phyloP scores from a whole-genome alignment of 192 early-diverging fungal species.

The Entomortierella beljakovae region DNA sequence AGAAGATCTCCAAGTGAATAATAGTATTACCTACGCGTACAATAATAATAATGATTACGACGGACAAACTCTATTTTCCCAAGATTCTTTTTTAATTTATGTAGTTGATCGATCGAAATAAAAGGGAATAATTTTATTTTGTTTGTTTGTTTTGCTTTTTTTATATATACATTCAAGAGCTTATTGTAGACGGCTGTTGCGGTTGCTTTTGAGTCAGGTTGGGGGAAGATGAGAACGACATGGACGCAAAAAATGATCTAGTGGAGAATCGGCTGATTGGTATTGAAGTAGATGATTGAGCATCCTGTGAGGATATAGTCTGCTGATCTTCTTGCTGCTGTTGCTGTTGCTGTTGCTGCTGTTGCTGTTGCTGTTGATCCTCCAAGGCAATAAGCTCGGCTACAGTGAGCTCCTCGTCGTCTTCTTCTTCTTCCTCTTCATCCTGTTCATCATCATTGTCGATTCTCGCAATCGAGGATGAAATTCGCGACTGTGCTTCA shows the following conservation, averaged over 20 bases:
- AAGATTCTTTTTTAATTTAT: too few species aligned
- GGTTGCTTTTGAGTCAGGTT: neutral
- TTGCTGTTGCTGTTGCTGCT: neutral
- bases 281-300: neutral
- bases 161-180: neutral
- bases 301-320: neutral
- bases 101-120: too few species aligned
- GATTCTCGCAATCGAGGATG: neutral
- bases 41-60: too few species aligned
- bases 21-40: too few species aligned
- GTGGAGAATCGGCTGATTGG: neutral
- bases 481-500: neutral
- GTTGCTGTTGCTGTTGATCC: conserved; percentile 3
- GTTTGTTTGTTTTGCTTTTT: too few species aligned
- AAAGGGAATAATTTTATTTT: too few species aligned
- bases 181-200: neutral
- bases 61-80: too few species aligned
- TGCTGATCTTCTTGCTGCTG: conserved; percentile 3
- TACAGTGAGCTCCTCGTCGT: conserved; percentile 28
- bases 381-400: conserved; percentile 27
- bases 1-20: too few species aligned
- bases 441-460: neutral
- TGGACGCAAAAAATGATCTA: neutral
- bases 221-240: neutral
- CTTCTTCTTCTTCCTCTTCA: neutral